Conservation (phyloP, 116 monocot genomes). For the Phalaenopsis hybrid region DNA sequence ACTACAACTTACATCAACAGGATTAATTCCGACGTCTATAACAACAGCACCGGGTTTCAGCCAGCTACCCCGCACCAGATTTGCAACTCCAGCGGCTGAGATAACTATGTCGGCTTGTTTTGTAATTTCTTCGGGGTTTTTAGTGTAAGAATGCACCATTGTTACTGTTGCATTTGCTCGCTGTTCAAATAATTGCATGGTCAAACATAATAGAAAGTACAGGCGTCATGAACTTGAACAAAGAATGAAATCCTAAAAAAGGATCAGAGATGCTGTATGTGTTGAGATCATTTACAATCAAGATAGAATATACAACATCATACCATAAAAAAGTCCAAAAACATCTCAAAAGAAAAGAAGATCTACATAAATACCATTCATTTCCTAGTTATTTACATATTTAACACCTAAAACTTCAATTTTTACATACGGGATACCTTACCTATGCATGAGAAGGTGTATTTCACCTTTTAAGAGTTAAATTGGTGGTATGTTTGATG, state of each 20-base stretch:
- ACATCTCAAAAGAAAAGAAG: background rate
- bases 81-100: slow-evolving; percentile 76
- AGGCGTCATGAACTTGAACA: background rate
- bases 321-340: background rate
- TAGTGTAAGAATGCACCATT: slow-evolving; percentile 80
- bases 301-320: background rate
- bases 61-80: slow-evolving; percentile 86
- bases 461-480: too few relatives aligned
- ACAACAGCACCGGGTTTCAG: slow-evolving; percentile 93
- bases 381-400: too few relatives aligned
- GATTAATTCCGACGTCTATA: slow-evolving; percentile 93
- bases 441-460: too few relatives aligned
- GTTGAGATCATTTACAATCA: background rate
- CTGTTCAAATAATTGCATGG: slow-evolving; percentile 30
- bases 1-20: slow-evolving; percentile 71
- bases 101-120: slow-evolving; percentile 89
- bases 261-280: background rate
- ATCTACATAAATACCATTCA: too few relatives aligned
- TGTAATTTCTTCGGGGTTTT: slow-evolving; percentile 84
- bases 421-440: too few relatives aligned
- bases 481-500: too few relatives aligned
- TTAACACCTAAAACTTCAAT: too few relatives aligned
- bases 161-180: slow-evolving; percentile 82
- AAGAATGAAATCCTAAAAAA: background rate
- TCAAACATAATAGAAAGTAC: background rate